Evolutionary conservation across 2,329 filamentous ascomycete species (phyloP), one percentile per base, ranked within the genome.

Genomic region (Lachnellula occidentalis): DNA sequence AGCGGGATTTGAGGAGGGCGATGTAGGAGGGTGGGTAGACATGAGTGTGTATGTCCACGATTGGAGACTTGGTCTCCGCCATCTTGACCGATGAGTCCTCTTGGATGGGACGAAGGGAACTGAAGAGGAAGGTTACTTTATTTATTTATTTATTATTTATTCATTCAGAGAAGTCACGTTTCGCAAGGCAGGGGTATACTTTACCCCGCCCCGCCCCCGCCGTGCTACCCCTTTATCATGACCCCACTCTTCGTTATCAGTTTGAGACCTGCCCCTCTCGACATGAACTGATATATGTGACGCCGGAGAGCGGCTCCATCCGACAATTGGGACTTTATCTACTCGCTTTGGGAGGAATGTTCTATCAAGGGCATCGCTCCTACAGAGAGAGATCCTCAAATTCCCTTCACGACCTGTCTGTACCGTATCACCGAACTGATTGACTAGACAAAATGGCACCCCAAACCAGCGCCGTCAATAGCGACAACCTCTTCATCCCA

Each of bases 11-110:
- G 55, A 86, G 80, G 55, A 86, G 78, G 57, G 75, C 67, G 64
- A 86, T 76, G 64, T 86, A 86, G 22, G 77, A 78, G 4, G 82
- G 81, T 15, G 83, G 82, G 68, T 86, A 87, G 78, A 87, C 83
- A 71, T 87, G 83, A 2, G 83, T 86, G 76, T 87, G 83, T 67
- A 86, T 78, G 71, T 87, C 83, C 54, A 86, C 83, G 50, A 86
- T 73, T 52, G 68, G 71, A 39, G 70, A 63, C 49, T 66, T 67
- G 45, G 69, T 58, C 45, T 69, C 60, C 42, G 58, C 53, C 56
- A 64, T 66, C 7, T 48, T 39, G 27, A 31, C 8, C 50, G 9
- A 45, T 37, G 12, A 34, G 11, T 24, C n/a, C 41, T 17, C 15
- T 15, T 2, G n/a, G 17, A 21, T 31, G 12, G 34, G 46, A 34